A percentile compares a stretch with the other conserved stretches of the same genome.
These are phyloP conservation scores for Meripilus lineatus DNA, from an alignment of 1,284 basidiomycete species.

Conservation along the genomic window DNA sequence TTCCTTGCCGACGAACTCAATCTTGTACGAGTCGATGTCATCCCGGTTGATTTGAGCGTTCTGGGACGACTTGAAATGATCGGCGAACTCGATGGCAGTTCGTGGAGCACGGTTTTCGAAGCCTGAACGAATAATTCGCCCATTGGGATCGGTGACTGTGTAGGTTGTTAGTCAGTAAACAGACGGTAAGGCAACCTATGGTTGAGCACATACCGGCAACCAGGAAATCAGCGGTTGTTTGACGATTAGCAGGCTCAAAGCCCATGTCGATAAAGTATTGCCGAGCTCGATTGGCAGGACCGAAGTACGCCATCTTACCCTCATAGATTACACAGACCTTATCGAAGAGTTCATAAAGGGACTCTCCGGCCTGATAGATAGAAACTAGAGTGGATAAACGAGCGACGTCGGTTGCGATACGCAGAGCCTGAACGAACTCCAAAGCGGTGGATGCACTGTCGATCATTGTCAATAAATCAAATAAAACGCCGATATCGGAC, in stretches of 20 bases:
- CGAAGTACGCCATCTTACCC: slow-evolving; percentile 62
- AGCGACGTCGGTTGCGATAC: slow-evolving; percentile 49
- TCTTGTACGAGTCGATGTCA: slow-evolving; percentile 42
- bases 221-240: slow-evolving; percentile 61
- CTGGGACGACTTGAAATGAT: slow-evolving; percentile 40
- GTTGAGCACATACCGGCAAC: slow-evolving; percentile 30
- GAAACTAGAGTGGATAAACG: slow-evolving; percentile 50
- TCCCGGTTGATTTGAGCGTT: slow-evolving; percentile 34
- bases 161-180: slow-evolving; percentile 9
- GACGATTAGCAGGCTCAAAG: slow-evolving; percentile 48
- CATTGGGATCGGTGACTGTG: slow-evolving; percentile 43
- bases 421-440: slow-evolving; percentile 50
- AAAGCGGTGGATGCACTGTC: slow-evolving; percentile 51
- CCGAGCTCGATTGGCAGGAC: slow-evolving; percentile 45
- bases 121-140: slow-evolving; percentile 39
- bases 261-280: slow-evolving; percentile 62
- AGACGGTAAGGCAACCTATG: not conserved
- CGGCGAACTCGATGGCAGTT: slow-evolving; percentile 45
- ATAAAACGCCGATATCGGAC: not conserved
- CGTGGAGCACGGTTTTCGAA: slow-evolving; percentile 41
- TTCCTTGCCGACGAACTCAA: slow-evolving; percentile 29
- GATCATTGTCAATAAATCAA: slow-evolving; percentile 14
- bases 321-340: slow-evolving; percentile 62
- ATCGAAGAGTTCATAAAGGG: slow-evolving; percentile 47
- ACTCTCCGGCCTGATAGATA: slow-evolving; percentile 59